Evolutionary conservation across 345 rosid species (phyloP).

Genomic region (Aethionema arabicum): DNA sequence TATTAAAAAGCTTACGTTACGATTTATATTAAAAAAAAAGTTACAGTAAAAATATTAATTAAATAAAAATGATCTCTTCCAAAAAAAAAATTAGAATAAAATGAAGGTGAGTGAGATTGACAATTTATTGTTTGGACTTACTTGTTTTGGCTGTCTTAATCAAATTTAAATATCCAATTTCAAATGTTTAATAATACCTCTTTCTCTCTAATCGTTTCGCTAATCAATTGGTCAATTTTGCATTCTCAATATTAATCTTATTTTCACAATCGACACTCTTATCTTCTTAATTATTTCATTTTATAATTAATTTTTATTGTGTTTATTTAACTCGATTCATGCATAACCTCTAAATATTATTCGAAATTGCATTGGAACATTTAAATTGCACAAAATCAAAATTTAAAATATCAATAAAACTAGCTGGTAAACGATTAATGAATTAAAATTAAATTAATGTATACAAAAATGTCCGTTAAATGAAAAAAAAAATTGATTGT

Average conservation of each 20-base stretch:
- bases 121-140: slow-evolving; percentile 28
- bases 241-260: slow-evolving; percentile 15
- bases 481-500: too few species aligned
- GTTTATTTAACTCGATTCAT: neutral
- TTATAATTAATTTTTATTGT: neutral
- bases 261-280: slow-evolving; percentile 8
- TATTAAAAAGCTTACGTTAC: slow-evolving; percentile 10
- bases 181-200: slow-evolving; percentile 13
- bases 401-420: too few species aligned
- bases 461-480: too few species aligned
- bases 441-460: too few species aligned
- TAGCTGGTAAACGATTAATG: too few species aligned
- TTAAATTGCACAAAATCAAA: too few species aligned
- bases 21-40: neutral
- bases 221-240: slow-evolving; percentile 31
- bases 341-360: too few species aligned
- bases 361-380: too few species aligned
- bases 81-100: neutral
- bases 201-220: slow-evolving; percentile 22
- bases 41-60: neutral
- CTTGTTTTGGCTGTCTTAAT: slow-evolving; percentile 29
- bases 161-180: slow-evolving; percentile 21
- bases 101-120: slow-evolving; percentile 28
- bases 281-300: slow-evolving; percentile 21
- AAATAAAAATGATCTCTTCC: neutral